phyloP scores from a whole-genome alignment of 345 rosid genomes.

The Salix caprea region DNA sequence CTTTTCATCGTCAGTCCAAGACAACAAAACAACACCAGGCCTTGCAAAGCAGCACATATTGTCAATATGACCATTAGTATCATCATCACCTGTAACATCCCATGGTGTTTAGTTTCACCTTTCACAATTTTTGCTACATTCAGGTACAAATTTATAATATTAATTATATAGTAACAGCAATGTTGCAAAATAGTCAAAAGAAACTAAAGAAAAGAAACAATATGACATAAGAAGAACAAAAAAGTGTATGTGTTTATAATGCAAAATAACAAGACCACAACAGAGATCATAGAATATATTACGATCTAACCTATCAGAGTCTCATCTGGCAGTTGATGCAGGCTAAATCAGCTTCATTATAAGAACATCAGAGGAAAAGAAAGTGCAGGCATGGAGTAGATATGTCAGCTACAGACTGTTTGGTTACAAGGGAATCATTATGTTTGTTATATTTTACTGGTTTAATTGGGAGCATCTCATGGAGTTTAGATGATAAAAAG shows the following conservation, averaged over 20 bases:
- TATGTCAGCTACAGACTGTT: neutral
- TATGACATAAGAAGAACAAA: neutral
- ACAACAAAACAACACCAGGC: slow-evolving; percentile 81
- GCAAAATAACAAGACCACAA: no score
- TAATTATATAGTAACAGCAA: neutral
- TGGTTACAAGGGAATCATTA: neutral
- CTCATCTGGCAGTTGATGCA: neutral
- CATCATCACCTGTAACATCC: slow-evolving; percentile 75
- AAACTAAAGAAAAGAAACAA: neutral
- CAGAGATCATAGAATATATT: no score
- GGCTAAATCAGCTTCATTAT: neutral
- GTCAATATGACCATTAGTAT: slow-evolving; percentile 95
- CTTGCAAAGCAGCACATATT: slow-evolving; percentile 89
- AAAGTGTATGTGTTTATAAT: no score
- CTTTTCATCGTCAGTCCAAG: slow-evolving; percentile 68
- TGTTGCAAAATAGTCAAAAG: no score
- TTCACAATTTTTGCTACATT: neutral
- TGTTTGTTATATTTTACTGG: neutral
- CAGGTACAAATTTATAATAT: neutral
- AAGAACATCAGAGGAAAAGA: neutral
- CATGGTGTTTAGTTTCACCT: neutral
- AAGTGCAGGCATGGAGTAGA: neutral
- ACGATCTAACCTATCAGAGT: no score
- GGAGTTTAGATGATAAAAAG: neutral
- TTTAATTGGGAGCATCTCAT: neutral